Evolutionary conservation across 495 filamentous ascomycete genomes (phyloP).

Genomic region (Penicillium cosmopolitanum): DNA sequence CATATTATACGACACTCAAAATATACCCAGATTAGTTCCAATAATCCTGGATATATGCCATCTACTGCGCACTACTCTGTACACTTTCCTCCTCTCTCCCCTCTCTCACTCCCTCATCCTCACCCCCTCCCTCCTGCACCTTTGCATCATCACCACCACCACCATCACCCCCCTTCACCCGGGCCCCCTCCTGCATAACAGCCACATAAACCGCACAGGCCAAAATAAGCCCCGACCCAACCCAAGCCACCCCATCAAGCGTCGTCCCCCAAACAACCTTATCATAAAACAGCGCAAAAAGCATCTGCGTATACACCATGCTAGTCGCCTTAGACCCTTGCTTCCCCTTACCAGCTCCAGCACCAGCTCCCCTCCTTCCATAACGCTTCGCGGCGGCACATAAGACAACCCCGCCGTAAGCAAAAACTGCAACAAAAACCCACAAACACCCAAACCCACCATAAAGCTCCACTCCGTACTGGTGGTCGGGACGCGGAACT

Average conservation of each 20-base stretch:
- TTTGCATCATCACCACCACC: not conserved
- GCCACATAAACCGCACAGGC: slow-evolving; percentile 82
- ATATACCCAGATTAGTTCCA: too few relatives aligned
- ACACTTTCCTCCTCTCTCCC: slow-evolving; percentile 1
- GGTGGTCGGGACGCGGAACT: slow-evolving; percentile 66
- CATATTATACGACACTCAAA: too few relatives aligned
- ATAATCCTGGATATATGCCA: not conserved
- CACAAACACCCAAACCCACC: slow-evolving; percentile 69
- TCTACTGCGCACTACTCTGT: slow-evolving; percentile 3
- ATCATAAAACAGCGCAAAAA: slow-evolving; percentile 87
- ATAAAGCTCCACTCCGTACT: slow-evolving; percentile 72
- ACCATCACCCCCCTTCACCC: not conserved
- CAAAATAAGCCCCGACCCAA: slow-evolving; percentile 78
- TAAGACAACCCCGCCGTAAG: slow-evolving; percentile 79
- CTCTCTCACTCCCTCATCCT: not conserved
- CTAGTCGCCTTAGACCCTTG: slow-evolving; percentile 73
- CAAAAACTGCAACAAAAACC: slow-evolving; percentile 86
- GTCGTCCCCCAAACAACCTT: slow-evolving; percentile 73
- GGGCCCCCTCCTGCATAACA: slow-evolving; percentile 46
- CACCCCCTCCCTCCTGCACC: not conserved
- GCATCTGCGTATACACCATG: slow-evolving; percentile 91
- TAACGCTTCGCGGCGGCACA: slow-evolving; percentile 47
- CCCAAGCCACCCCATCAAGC: slow-evolving; percentile 66
- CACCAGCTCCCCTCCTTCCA: slow-evolving; percentile 32
- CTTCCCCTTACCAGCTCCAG: not conserved